Evolutionary conservation across 2,329 filamentous ascomycete genomes (phyloP).

Genomic region (Xylariales sp.): DNA sequence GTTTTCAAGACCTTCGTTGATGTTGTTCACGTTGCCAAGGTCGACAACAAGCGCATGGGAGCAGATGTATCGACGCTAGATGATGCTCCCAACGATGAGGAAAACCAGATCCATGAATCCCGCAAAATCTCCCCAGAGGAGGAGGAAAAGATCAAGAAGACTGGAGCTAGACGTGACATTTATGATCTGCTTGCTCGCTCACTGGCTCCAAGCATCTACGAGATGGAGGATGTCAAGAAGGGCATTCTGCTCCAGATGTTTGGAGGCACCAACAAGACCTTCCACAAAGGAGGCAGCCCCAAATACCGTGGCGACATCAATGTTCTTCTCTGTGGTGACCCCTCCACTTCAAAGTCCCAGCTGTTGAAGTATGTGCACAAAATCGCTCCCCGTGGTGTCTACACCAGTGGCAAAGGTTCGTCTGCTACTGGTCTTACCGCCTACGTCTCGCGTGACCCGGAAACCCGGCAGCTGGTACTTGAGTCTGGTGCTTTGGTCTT

Average conservation of each 20-base stretch:
- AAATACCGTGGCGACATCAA: conserved; percentile 98
- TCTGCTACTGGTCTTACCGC: conserved; percentile 79
- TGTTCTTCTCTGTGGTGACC: conserved; percentile 91
- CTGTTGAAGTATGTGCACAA: conserved; percentile 93
- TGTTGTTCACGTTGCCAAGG: conserved; percentile 91
- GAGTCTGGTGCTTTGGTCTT: conserved; percentile 76
- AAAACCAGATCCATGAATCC: conserved; percentile 76
- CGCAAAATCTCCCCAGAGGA: conserved; percentile 83
- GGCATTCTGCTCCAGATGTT: conserved; percentile 95
- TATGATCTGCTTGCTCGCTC: conserved; percentile 91
- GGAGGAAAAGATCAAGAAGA: conserved; percentile 80
- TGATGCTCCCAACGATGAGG: conserved; percentile 66
- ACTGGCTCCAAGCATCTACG: conserved; percentile 90
- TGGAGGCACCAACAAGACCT: conserved; percentile 96
- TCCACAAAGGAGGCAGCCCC: conserved; percentile 91
- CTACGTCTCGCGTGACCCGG: conserved; percentile 75
- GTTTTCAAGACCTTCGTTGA: conserved; percentile 98
- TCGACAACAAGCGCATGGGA: conserved; percentile 91
- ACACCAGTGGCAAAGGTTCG: conserved; percentile 77
- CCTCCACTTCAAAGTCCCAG: conserved; percentile 94
- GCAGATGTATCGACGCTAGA: conserved; percentile 86
- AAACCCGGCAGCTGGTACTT: conserved; percentile 74
- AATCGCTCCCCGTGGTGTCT: conserved; percentile 85
- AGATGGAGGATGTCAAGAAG: conserved; percentile 99
- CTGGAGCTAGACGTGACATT: conserved; percentile 75